Conservation (phyloP, 1,284 basidiomycete species). For the Apiotrichum mycotoxinovorans region DNA sequence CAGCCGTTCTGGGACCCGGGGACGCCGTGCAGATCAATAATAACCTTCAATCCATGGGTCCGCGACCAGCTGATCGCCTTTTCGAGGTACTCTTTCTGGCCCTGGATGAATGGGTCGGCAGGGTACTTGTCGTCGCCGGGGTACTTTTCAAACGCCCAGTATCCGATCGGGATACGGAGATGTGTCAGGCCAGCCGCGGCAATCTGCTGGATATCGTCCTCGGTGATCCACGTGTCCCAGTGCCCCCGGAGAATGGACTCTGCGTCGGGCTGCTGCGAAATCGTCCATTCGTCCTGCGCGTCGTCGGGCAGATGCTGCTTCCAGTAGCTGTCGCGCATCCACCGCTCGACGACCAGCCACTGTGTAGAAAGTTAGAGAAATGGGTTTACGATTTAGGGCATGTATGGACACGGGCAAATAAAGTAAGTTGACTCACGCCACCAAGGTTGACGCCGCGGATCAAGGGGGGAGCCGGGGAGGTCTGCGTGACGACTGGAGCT, state of each 20-base stretch:
- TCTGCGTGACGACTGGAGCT: too few species aligned
- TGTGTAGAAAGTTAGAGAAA: too few species aligned
- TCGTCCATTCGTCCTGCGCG: too few species aligned
- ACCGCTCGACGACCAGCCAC: too few species aligned
- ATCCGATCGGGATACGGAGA: conserved; percentile 71
- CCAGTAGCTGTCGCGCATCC: too few species aligned
- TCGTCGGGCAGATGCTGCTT: too few species aligned
- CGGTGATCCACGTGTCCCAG: conserved; percentile 60
- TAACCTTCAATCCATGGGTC: conserved; percentile 71
- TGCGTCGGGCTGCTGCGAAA: too few species aligned
- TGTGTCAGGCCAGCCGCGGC: conserved; percentile 68
- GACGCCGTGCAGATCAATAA: conserved; percentile 64
- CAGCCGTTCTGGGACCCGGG: conserved; percentile 76
- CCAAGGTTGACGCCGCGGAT: too few species aligned
- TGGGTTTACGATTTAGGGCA: too few species aligned
- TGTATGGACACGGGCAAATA: too few species aligned
- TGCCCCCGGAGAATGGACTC: not conserved
- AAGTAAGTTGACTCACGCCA: too few species aligned
- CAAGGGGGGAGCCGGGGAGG: too few species aligned
- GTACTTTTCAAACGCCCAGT: conserved; percentile 29
- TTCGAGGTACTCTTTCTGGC: conserved; percentile 52
- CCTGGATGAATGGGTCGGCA: conserved; percentile 45
- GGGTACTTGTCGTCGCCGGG: conserved; percentile 82
- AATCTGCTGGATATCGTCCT: conserved; percentile 77
- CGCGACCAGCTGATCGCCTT: conserved; percentile 72